These are phyloP conservation scores for Paramecium octaurelia DNA, from an alignment of 73 alveolate genomes.

Conservation along the genomic window DNA sequence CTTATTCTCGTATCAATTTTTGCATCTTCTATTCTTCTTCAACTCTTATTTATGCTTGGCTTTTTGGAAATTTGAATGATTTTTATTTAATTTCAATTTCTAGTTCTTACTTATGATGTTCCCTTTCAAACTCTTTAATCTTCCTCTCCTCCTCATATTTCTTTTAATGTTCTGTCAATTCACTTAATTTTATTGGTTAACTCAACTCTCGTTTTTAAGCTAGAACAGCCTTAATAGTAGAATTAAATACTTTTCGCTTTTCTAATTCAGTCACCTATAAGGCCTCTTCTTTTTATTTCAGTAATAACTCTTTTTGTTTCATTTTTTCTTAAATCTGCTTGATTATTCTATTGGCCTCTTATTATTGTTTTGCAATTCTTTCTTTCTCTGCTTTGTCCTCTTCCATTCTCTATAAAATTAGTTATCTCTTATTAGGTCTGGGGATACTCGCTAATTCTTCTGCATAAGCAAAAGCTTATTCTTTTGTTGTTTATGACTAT, in stretches of 20 bases:
- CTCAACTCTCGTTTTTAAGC: conserved; percentile 56
- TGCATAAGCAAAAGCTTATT: not conserved
- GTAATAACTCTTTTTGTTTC: not conserved
- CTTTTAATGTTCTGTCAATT: conserved; percentile 51
- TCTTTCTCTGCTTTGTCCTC: conserved; percentile 17
- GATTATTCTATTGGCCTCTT: not conserved
- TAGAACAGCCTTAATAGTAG: not conserved
- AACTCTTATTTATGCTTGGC: conserved; percentile 15
- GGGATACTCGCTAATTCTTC: not conserved
- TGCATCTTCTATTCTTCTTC: not conserved
- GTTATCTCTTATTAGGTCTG: conserved; percentile 13
- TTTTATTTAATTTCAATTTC: conserved; percentile 5
- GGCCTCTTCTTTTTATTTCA: conserved; percentile 11
- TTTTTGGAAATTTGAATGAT: not conserved
- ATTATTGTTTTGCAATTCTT: not conserved
- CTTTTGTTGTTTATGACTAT: not conserved
- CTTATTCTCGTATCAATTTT: not conserved
- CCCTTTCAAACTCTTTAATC: conserved; percentile 27
- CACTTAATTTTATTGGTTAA: conserved; percentile 48
- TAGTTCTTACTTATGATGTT: not conserved
- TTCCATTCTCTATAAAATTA: conserved; percentile 24
- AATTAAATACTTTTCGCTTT: conserved; percentile 35
- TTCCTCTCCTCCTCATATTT: conserved; percentile 57
- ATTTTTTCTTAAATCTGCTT: not conserved
- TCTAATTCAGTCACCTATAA: conserved; percentile 49